Evolutionary conservation across 139 green algal genomes (phyloP).

Genomic region (Desmodesmus armatus): DNA sequence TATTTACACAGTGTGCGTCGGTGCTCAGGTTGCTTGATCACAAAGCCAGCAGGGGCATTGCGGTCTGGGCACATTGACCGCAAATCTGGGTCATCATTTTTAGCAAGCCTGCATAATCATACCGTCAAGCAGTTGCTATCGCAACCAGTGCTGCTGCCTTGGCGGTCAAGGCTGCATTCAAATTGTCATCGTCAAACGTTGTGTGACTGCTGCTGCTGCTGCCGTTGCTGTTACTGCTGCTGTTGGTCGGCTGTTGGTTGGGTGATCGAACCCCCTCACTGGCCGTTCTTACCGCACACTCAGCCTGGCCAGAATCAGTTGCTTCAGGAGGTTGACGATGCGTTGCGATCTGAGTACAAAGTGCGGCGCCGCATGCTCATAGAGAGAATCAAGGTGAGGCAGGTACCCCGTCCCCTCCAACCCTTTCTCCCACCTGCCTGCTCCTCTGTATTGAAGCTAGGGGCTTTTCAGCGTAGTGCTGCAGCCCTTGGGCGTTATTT

Average conservation of each 20-base stretch:
- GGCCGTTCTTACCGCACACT: constrained; percentile 57
- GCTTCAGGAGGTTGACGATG: constrained; percentile 58
- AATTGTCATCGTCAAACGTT: neutral
- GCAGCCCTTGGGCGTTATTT: too few relatives aligned
- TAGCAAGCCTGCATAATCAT: neutral
- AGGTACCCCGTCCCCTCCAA: too few relatives aligned
- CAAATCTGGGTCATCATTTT: too few relatives aligned
- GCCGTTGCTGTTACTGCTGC: constrained; percentile 20
- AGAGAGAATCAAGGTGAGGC: constrained; percentile 56
- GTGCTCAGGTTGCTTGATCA: too few relatives aligned
- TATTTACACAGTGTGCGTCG: too few relatives aligned
- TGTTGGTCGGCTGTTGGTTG: constrained; percentile 7
- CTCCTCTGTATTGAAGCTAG: too few relatives aligned
- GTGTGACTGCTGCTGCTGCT: neutral
- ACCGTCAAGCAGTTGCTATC: neutral
- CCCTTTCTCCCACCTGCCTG: too few relatives aligned
- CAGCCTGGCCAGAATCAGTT: constrained; percentile 44
- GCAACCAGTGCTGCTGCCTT: neutral
- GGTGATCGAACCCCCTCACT: constrained; percentile 45
- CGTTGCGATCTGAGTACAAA: neutral
- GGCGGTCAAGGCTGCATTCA: neutral
- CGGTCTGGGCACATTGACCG: too few relatives aligned
- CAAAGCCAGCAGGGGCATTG: too few relatives aligned
- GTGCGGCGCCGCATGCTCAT: constrained; percentile 75
- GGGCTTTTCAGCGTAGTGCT: too few relatives aligned